Percentiles rank a stretch among this genome's conserved stretches.
These are phyloP conservation scores for Pilobolus umbonatus DNA, from an alignment of 192 early-diverging fungal species.

Conservation along the genomic window DNA sequence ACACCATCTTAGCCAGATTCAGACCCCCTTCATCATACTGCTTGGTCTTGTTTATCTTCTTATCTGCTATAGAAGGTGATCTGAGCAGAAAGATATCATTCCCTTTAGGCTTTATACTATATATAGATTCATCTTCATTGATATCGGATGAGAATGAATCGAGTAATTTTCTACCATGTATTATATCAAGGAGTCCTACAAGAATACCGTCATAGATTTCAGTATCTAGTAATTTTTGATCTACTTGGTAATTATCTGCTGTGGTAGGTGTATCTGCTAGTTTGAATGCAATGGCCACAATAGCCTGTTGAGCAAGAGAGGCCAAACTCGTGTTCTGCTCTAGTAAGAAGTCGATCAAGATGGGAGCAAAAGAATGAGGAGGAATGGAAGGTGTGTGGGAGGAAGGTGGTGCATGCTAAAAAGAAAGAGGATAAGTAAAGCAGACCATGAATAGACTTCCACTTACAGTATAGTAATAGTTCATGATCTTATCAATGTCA, in stretches of 20 bases:
- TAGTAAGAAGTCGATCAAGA: conserved; percentile 46
- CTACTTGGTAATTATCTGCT: neutral
- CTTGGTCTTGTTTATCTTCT: neutral
- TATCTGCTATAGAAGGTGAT: too few species aligned
- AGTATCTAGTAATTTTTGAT: conserved; percentile 38
- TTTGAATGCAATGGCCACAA: conserved; percentile 40
- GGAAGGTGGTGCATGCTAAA: conserved; percentile 17
- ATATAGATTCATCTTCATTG: neutral
- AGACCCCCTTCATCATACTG: conserved; percentile 26
- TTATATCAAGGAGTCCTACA: conserved; percentile 36
- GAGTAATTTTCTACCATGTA: neutral
- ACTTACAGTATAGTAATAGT: conserved; percentile 41
- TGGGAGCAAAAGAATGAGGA: conserved; percentile 33
- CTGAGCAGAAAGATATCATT: conserved; percentile 9
- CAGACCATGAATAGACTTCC: neutral
- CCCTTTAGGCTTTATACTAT: neutral
- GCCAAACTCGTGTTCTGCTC: conserved; percentile 54
- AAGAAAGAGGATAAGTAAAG: neutral
- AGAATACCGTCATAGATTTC: conserved; percentile 51
- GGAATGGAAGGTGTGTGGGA: conserved; percentile 14
- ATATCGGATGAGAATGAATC: neutral
- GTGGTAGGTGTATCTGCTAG: conserved; percentile 24
- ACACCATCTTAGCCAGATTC: conserved; percentile 37
- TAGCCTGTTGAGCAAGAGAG: conserved; percentile 38
- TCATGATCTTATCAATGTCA: conserved; percentile 45